Base-by-base conservation (phyloP, 305 asterid genomes). In the Fraxinus albicans region DNA sequence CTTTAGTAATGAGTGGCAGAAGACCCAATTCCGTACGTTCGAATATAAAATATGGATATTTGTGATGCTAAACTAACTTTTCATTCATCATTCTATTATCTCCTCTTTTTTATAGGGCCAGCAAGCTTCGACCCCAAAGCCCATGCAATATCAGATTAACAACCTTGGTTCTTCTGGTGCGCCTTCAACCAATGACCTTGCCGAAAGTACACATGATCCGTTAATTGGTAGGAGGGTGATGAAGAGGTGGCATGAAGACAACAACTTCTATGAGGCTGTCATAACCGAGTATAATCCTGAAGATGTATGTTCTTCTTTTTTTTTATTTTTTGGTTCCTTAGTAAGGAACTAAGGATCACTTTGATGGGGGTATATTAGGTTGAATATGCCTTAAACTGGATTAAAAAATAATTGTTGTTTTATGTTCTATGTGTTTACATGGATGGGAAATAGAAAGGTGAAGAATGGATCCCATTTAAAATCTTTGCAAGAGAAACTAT, bases 161-260 rank as follows among this genome's bases (percentile, higher is more conserved):
- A 91, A 84, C 84, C 97, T 81, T 78, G 89, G 87, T 82, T 84
- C 95, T 86, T 82, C 94, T 80, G 94, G 89, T 81, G 89, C 86
- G 27, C 85, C 89, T 47, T 79, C 85, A 80, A 83, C 87, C 27
- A 80, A 88, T 83, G 94, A 90, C 77, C 88, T 84, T 82, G 86
- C 92, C 34, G 96, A 89, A 84, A 86, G 91, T 88, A 81, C 84
- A 70, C 87, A 80, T 13, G 94, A 90, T 80, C 83, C 98, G 17
- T 82, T 93, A 75, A 79, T 95, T 75, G 98, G 98, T 82, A 90
- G 97, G 88, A 94, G 92, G 85, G 98, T 96, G 90, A 93, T 93
- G 98, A 93, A 91, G 76, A 91, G 97, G 88, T 95, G 97, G 98
- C 98, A 97, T 50, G 95, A 86, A 8, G 99, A 96, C 91, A 92